These are phyloP conservation scores for Neopestalotiopsis sp. DNA, from an alignment of 2,329 filamentous ascomycete genomes.

Conservation along the genomic window DNA sequence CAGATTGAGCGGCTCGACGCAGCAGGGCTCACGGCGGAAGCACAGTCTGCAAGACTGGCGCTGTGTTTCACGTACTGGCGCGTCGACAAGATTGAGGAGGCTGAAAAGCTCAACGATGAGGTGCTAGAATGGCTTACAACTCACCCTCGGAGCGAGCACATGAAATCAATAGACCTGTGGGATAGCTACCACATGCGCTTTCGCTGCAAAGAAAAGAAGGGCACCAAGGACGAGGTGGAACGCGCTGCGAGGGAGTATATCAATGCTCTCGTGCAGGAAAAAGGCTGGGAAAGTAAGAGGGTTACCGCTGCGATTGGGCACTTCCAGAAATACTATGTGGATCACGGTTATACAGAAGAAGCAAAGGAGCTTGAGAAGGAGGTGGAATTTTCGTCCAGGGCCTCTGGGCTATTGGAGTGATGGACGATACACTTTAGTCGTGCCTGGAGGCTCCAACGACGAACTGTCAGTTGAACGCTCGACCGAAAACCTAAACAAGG, in stretches of 20 bases:
- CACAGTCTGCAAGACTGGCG: constrained; percentile 8
- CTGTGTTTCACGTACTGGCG: background rate
- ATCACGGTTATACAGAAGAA: background rate
- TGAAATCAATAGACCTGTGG: constrained; percentile 5
- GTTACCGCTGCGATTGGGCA: background rate
- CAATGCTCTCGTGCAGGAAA: background rate
- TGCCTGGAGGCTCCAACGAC: too few species aligned
- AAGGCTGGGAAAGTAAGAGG: background rate
- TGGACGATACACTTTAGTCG: background rate
- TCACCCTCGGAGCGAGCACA: background rate
- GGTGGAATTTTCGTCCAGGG: background rate
- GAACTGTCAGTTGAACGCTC: too few species aligned
- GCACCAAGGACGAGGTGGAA: constrained; percentile 7
- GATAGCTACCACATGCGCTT: constrained; percentile 8
- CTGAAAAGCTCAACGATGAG: constrained; percentile 6
- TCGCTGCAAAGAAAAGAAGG: constrained; percentile 6
- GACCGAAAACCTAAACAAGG: too few species aligned
- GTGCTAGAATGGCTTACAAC: constrained; percentile 6
- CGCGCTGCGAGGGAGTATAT: constrained; percentile 8
- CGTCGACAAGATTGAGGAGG: background rate
- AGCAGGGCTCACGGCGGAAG: background rate
- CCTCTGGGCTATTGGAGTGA: background rate
- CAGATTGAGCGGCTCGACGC: constrained; percentile 10
- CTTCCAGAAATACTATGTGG: constrained; percentile 13
- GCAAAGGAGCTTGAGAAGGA: constrained; percentile 7